Evolutionary conservation across 1,284 basidiomycete species (phyloP).

Genomic region (Papiliotrema laurentii): DNA sequence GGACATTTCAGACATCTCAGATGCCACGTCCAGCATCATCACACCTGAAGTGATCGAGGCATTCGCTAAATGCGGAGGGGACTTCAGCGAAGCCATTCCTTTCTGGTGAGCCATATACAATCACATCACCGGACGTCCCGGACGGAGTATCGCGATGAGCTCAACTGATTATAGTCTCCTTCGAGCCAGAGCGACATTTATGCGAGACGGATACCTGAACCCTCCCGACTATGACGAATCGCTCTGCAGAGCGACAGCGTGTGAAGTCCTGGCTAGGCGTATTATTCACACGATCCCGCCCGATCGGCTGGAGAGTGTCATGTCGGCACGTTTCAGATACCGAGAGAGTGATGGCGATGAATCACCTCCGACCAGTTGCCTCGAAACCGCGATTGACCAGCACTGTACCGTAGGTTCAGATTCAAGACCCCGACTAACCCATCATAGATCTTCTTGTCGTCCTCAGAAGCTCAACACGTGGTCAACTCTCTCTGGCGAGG

Average conservation of each 20-base stretch:
- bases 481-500: constrained; percentile 66
- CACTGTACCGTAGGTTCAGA: constrained; percentile 46
- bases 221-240: constrained; percentile 81
- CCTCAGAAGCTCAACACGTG: constrained; percentile 73
- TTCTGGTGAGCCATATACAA: constrained; percentile 42
- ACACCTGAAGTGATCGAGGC: constrained; percentile 49
- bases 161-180: constrained; percentile 58
- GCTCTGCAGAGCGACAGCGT: constrained; percentile 71
- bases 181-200: constrained; percentile 71
- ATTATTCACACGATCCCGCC: constrained; percentile 65
- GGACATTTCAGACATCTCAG: constrained; percentile 39
- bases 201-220: constrained; percentile 51
- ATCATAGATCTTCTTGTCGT: constrained; percentile 72
- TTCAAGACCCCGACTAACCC: not conserved
- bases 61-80: constrained; percentile 50
- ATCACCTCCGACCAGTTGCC: constrained; percentile 67
- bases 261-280: constrained; percentile 79
- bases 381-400: constrained; percentile 79
- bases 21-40: constrained; percentile 46
- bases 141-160: no score
- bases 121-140: no score
- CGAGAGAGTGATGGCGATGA: constrained; percentile 69
- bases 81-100: constrained; percentile 68
- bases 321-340: constrained; percentile 69
- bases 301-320: constrained; percentile 63